Base-by-base conservation (phyloP, 2,329 filamentous ascomycete species). In the Xylariales sp. region DNA sequence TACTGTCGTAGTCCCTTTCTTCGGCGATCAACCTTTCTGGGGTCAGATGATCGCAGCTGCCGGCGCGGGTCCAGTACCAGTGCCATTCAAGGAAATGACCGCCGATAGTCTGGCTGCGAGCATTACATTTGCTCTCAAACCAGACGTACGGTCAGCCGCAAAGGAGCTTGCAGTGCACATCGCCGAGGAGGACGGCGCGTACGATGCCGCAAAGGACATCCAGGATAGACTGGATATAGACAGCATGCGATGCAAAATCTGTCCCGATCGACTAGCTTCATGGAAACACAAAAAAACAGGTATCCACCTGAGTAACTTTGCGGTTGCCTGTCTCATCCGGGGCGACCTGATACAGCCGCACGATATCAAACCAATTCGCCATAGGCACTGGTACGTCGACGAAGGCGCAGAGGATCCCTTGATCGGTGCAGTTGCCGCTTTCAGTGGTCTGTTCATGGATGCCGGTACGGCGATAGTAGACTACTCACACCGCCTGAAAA, bases 221-320 rank as follows among this genome's bases (percentile, higher is more conserved):
- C 83, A 89, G 51, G 73, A 76, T n/a, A 78, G 84, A 38, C 65
- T 94, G 0, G 68, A 84, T 38, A 59, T 81, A 4, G 76, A 85
- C 45, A 69, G 68, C 16, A 57, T 93, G 45, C 71, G 83, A 43
- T 94, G 88, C 58, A 74, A 76, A 6, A 55, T 94, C 21, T 73
- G 79, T 19, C 86, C 86, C 0, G 74, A 74, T 38, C 73, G 80
- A 28, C 73, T 78, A 1, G 88, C 88, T 0, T 80, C 83, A 1
- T 95, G 88, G 87, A 74, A 80, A 20, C 68, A 93, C 7, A 80
- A 79, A 51, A 72, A 79, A 25, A 86, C 81, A 0, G 69, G 84
- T 44, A 72, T 84, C n/a, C 72, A 72, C 3, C 65, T 94, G 7
- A 89, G 85, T 53, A 73, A 84, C 0, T 70, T 93, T 44, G 86